Evolutionary conservation across 345 rosid species (phyloP), one percentile per base, ranked within the genome.

Genomic region (Citrus hindsii): DNA sequence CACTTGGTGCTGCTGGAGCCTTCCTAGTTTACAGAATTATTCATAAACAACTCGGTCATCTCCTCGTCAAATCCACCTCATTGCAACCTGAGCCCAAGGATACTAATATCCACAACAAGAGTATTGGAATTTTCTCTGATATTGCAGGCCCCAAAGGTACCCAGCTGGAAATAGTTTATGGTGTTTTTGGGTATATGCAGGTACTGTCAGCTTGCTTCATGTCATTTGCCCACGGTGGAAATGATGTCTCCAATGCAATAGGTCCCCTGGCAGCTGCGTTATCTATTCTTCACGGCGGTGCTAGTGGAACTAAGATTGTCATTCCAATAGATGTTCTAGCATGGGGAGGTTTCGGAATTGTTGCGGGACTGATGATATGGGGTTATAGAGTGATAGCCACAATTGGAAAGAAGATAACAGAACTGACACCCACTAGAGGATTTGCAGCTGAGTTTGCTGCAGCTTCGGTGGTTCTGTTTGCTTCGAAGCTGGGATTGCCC

Each of bases 391-490:
- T 94, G 81, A 96, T 94, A 6, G 97, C 99, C 2, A 96, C 99
- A 3, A 96, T 92, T 1, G 99, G 99, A 79, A 96, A 94, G 88
- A 96, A 94, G 87, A 96, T 96, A 67, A 96, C 98, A 0, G 95
- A 96, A 60, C 94, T 96, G 2, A 96, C 99, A 3, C 99, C 99
- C 9, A 92, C 99, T 1, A 82, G 99, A 82, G 98, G 99, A 7
- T 96, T 96, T 56, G 98, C 99, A 7, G 99, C 98, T 1, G 97
- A 96, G 82, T 96, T 96, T 72, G 97, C 98, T 0, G 99, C 99
- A 1, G 99, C 98, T 24, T 89, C 98, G 0, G 99, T 96, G 25
- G 99, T 96, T 79, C 84, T 94, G 30, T 87, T 89, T 28, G 99
- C 99, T 9, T 94, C 99, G 0, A 96, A 92, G 81, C 82, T 96